Percentiles rank a stretch among this genome's conserved stretches.
Evolutionary conservation across 148 eudicot genomes (phyloP).

Genomic region (Nepenthes mirabilis): DNA sequence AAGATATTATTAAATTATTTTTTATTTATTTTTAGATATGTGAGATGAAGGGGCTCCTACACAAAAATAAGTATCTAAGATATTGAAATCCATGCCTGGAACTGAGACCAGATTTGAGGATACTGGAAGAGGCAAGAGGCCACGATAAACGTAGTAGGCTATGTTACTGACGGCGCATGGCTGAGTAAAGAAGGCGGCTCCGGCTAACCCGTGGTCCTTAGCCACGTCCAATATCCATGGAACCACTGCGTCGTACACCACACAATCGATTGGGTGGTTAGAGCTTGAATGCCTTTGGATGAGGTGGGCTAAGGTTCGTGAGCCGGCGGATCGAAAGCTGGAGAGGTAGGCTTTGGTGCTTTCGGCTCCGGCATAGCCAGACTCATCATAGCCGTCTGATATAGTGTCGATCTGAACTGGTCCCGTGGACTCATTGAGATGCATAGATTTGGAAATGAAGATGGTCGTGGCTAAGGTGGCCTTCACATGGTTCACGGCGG

Average conservation of each 20-base stretch:
- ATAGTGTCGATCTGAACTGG: no score
- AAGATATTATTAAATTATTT: not conserved
- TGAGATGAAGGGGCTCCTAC: not conserved
- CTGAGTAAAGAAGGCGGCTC: not conserved
- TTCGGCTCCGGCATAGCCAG: no score
- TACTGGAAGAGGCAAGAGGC: not conserved
- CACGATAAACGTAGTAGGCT: not conserved
- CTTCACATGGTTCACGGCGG: no score
- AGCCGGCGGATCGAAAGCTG: no score
- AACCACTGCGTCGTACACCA: no score
- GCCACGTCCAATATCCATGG: no score
- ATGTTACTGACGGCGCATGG: not conserved
- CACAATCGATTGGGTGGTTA: no score
- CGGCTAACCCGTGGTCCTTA: not conserved
- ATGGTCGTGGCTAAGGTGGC: not conserved
- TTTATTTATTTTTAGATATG: no score
- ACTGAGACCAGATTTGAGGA: not conserved
- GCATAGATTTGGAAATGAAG: not conserved
- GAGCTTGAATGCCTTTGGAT: no score
- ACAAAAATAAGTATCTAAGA: not conserved
- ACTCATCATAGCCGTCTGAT: no score
- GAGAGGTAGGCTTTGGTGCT: no score
- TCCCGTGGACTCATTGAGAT: not conserved
- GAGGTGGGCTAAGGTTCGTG: no score
- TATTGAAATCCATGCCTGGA: not conserved